Percentiles rank a stretch among this genome's conserved stretches.
These are phyloP conservation scores for Lithospermum erythrorhizon DNA, from an alignment of 257 asterid species.

Conservation along the genomic window DNA sequence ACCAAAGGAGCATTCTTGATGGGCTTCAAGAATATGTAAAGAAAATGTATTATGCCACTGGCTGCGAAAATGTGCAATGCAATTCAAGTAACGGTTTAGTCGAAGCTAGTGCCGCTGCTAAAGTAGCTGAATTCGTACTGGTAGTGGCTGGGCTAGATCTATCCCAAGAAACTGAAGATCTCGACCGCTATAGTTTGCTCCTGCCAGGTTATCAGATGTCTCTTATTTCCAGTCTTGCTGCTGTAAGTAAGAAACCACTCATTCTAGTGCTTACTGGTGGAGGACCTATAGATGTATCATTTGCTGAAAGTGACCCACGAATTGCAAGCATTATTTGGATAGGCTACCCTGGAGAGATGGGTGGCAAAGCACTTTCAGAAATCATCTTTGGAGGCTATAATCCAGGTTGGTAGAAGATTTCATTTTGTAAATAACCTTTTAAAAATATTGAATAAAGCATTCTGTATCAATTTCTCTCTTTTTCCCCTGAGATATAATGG, in stretches of 20 bases:
- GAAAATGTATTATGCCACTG: slow-evolving; percentile 44
- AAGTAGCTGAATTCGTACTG: slow-evolving; percentile 52
- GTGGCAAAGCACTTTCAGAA: slow-evolving; percentile 72
- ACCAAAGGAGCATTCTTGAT: slow-evolving; percentile 45
- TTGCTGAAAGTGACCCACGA: slow-evolving; percentile 45
- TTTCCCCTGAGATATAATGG: neutral
- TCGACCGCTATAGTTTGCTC: slow-evolving; percentile 79
- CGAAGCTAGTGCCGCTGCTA: slow-evolving; percentile 51
- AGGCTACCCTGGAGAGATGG: slow-evolving; percentile 95
- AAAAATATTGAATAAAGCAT: no score
- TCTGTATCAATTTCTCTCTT: neutral
- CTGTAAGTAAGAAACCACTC: slow-evolving; percentile 50
- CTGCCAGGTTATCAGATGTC: slow-evolving; percentile 75
- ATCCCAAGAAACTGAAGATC: slow-evolving; percentile 81
- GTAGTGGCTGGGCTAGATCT: slow-evolving; percentile 78
- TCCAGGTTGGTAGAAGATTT: slow-evolving; percentile 48
- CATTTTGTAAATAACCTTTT: no score
- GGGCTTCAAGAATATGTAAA: slow-evolving; percentile 40
- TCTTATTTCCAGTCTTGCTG: slow-evolving; percentile 49
- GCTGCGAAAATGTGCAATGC: slow-evolving; percentile 66
- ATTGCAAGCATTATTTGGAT: slow-evolving; percentile 83
- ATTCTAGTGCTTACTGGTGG: slow-evolving; percentile 81
- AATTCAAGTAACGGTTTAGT: slow-evolving; percentile 43
- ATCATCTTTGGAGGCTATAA: slow-evolving; percentile 69
- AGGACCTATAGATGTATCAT: slow-evolving; percentile 80